Evolutionary conservation across 306 rosid species (phyloP), one percentile per base, ranked within the genome.

Genomic region (Geum urbanum): DNA sequence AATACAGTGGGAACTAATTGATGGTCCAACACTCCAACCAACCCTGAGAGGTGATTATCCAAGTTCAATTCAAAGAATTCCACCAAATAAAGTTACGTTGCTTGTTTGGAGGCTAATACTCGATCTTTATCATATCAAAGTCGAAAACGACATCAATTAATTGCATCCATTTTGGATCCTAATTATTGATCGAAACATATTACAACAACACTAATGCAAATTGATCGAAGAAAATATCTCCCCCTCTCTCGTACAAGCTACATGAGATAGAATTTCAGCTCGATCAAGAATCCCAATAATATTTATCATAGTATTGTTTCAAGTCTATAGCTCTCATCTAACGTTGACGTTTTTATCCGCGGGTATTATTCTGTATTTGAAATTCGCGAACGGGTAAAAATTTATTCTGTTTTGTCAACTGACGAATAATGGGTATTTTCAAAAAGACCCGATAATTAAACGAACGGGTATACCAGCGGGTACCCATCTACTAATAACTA

Each of bases 111-210:
- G 56, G 69, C 52, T 54, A 54, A 56, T 37, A 58, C 13, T 48
- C 61, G 7, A 67, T 41, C 44, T 51, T 32, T 51, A 0, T 48
- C 37, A 51, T 15, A 56, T 48, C 41, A 39, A 67, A 57, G 69
- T 58, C 59, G 78, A 48, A 39, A 47, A 37, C 39, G 73, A 74
- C 66, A 56, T 57, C 67, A 46, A 74, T 20, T 45, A 50, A n/a
- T 46, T 43, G 53, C 55, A 39, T 35, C 49, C 10, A 10, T 7
- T 7, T 18, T 5, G 50, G 50, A 32, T 52, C 47, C 72, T 51
- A 68, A 54, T 55, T 32, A 41, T 55, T 32, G 56, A 66, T 22
- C 14, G 44, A 57, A 55, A 8, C 51, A 32, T 32, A 39, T 20
- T 15, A 53, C 9, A 18, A 54, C 39, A 22, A 54, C 39, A 22